Base-by-base conservation (phyloP, 2,329 filamentous ascomycete species). In the Lanzia echinophila region DNA sequence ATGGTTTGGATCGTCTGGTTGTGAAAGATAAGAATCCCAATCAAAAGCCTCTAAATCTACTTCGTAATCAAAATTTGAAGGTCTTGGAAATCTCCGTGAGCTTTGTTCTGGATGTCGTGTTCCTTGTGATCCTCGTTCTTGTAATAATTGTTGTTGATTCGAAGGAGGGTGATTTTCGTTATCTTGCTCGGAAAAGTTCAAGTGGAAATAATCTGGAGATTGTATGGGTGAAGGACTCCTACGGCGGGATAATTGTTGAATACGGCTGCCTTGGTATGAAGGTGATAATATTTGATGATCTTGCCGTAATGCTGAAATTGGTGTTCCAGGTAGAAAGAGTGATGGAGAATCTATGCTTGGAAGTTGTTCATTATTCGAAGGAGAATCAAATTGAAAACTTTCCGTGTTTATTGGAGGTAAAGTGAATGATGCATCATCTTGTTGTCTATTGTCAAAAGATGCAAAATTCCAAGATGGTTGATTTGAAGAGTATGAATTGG, bases 271-370 rank as follows among this genome's bases (percentile, higher is more conserved):
- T 7, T n/a, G 42, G 19, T 8, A 10, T 28, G 42, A 22, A n/a
- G n/a, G n/a, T 34, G 13, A 22, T 13, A 13, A 11, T 34, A 32
- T 46, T 38, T 10, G 15, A 13, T 38, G 33, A 19, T 24, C 17
- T 47, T 39, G 41, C 6, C 17, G 42, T 19, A 17, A 15, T 12
- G 22, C 13, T 13, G 24, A 24, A 19, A 28, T 28, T 20, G 42
- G 50, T n/a, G 42, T 17, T n/a, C 42, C 50, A 22, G 42, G 44
- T n/a, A 47, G 24, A 17, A 53, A 53, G 11, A 53, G 42, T 22
- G 50, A 45, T 20, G 50, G 28, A 8, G 43, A 47, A 17, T 33
- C 47, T 31, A 47, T 17, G 15, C 22, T 24, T 5, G 50, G 24
- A 13, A 44, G 50, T n/a, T 36, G 43, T 19, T 39, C 50, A 20